A percentile compares a stretch with the other conserved stretches of the same genome.
Evolutionary conservation across 345 rosid genomes (phyloP).

Genomic region (Microthlaspi erraticum): DNA sequence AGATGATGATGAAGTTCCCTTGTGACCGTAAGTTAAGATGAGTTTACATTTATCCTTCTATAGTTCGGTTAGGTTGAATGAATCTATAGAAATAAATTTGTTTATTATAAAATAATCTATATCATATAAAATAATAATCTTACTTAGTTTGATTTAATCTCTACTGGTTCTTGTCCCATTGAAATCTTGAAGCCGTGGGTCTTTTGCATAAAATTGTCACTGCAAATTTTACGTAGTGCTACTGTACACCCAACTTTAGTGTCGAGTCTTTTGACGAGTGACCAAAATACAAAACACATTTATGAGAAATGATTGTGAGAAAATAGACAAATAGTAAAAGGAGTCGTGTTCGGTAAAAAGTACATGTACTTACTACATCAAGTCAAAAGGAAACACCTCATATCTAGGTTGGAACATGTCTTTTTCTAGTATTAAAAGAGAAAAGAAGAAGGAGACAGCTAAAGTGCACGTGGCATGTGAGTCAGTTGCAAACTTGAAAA

Average conservation of each 20-base stretch:
- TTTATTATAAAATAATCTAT: neutral
- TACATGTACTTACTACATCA: neutral
- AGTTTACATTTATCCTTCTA: neutral
- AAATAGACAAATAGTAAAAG: neutral
- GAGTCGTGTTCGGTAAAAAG: slow-evolving; percentile 4
- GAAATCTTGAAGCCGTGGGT: neutral
- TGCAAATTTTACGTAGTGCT: neutral
- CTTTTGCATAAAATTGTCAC: neutral
- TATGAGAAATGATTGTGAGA: neutral
- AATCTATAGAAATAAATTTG: slow-evolving; percentile 1
- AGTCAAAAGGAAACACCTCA: slow-evolving; percentile 11
- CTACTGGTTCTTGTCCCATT: neutral
- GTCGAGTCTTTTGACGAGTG: neutral
- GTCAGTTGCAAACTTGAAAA: slow-evolving; percentile 21
- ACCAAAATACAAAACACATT: neutral
- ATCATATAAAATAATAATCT: neutral
- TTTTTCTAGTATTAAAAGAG: slow-evolving; percentile 7
- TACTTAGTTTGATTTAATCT: neutral
- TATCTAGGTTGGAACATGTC: slow-evolving; percentile 11
- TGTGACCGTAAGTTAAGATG: too few species aligned
- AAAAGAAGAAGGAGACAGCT: slow-evolving; percentile 15
- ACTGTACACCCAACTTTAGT: too few species aligned
- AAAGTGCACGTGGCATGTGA: slow-evolving; percentile 33
- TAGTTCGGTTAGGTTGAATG: neutral
- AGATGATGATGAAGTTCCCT: slow-evolving; percentile 25